Base-by-base conservation (phyloP, 225 moss, liverwort and hornwort species). In the Bryoerythrophyllum caledonicum region DNA sequence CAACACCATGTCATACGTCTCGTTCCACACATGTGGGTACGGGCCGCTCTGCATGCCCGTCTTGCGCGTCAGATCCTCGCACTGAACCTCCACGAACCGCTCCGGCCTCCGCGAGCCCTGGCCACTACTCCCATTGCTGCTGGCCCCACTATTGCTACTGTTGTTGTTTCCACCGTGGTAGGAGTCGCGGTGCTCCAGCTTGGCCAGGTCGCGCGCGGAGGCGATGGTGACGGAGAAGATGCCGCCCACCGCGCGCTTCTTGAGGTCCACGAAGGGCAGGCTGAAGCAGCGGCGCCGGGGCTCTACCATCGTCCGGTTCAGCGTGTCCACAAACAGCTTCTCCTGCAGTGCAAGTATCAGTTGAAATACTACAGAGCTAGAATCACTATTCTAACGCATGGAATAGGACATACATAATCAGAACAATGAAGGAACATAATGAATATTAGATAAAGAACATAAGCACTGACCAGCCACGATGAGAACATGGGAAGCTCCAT, bases 1-100 rank as follows among this genome's bases (percentile, higher is more conserved):
- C 78, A 97, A 86, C 38, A 97, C 90, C 93, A 97, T 91, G 34
- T 97, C 97, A 69, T 79, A 90, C 61, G 82, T 76, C 67, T 94
- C 92, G 72, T 77, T 88, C 93, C 94, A 97, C 7, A 75, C 70
- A 21, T 90, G 92, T 20, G 85, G 83, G 17, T 78, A 86, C 13
- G 81, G 78, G 9, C 92, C 94, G 74, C 72, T 84, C 46, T 71
- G 65, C 69, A 97, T 71, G 27, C 79, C 75, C 19, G 97, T 91
- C 82, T 93, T 93, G 26, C 97, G 86, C 19, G 85, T 94, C 82
- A 97, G 74, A 71, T 97, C 94, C 82, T 93, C 97, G 74, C 90
- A 72, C 53, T 86, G 67, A 70, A 97, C 81, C 73, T 97, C 97
- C 78, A 97, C 94, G 71, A 97, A 97, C 72, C 79, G 79, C 74